A percentile compares a stretch with the other conserved stretches of the same genome.
Conservation (phyloP, 208 protist species). For the Leishmania tarentolae region DNA sequence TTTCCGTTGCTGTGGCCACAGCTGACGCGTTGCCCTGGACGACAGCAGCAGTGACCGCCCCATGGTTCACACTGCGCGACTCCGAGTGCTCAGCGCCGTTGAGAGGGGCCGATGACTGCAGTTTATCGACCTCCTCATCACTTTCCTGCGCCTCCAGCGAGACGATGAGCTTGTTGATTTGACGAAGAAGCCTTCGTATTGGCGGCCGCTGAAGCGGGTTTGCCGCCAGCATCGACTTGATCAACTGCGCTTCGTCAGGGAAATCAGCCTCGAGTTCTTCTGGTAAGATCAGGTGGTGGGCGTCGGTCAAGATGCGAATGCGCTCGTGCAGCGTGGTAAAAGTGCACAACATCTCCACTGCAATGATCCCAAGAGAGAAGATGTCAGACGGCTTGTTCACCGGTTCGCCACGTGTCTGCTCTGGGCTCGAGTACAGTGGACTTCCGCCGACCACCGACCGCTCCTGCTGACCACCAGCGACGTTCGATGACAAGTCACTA, state of each 20-base stretch:
- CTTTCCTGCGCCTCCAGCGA: conserved; percentile 32
- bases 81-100: background rate
- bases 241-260: conserved; percentile 54
- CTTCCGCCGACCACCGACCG: conserved; percentile 55
- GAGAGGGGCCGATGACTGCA: background rate
- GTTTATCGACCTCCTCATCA: conserved; percentile 17
- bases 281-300: conserved; percentile 45
- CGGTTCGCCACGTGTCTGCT: conserved; percentile 63
- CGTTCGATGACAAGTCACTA: conserved; percentile 35
- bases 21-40: background rate
- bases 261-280: conserved; percentile 35
- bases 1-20: background rate
- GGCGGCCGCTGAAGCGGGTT: conserved; percentile 30
- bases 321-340: conserved; percentile 82
- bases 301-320: conserved; percentile 60
- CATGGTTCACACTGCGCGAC: background rate
- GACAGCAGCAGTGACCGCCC: background rate
- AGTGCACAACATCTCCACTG: conserved; percentile 75
- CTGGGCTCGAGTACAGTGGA: conserved; percentile 83
- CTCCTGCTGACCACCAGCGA: conserved; percentile 43
- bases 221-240: conserved; percentile 48
- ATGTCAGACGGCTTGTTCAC: conserved; percentile 67
- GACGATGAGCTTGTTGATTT: conserved; percentile 30
- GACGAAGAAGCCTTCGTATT: conserved; percentile 41
- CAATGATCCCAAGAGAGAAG: conserved; percentile 81